phyloP scores from a whole-genome alignment of 768 basidiomycete genomes.

The Auriscalpium microsporum region DNA sequence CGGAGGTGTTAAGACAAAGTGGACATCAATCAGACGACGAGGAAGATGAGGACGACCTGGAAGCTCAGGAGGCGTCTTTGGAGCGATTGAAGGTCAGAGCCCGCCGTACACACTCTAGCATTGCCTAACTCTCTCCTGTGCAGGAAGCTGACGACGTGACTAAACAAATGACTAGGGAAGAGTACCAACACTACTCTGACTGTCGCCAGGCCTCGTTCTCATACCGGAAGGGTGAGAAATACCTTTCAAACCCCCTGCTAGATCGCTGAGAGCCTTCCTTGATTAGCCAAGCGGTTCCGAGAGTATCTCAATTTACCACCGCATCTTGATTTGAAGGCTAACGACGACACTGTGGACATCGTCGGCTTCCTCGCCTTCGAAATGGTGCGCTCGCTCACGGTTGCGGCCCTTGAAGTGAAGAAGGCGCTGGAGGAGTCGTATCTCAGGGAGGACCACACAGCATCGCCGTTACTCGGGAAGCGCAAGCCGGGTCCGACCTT shows the following conservation, averaged over 20 bases:
- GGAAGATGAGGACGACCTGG: conserved; percentile 93
- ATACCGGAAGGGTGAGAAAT: conserved; percentile 74
- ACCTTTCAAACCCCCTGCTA: background rate
- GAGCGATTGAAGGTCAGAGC: conserved; percentile 61
- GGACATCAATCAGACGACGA: conserved; percentile 75
- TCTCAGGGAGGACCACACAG: conserved; percentile 52
- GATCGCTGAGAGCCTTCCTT: background rate
- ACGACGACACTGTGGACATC: conserved; percentile 93
- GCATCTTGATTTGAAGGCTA: conserved; percentile 80
- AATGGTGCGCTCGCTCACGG: conserved; percentile 88
- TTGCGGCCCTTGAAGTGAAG: conserved; percentile 82
- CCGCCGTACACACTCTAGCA: background rate
- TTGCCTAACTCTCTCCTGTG: background rate
- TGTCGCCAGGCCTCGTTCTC: conserved; percentile 96
- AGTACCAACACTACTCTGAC: conserved; percentile 95
- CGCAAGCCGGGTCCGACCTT: conserved; percentile 42
- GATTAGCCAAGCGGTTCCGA: conserved; percentile 84
- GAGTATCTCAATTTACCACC: conserved; percentile 88
- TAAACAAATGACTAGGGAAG: conserved; percentile 91
- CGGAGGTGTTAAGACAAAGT: conserved; percentile 55
- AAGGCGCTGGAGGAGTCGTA: conserved; percentile 67
- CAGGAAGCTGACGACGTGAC: conserved; percentile 95
- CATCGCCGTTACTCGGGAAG: conserved; percentile 60
- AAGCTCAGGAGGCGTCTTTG: conserved; percentile 92
- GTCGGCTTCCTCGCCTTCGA: conserved; percentile 97